A percentile compares a stretch with the other conserved stretches of the same genome.
Conservation (phyloP, 139 green algal species). For the Ostreobium quekettii region DNA sequence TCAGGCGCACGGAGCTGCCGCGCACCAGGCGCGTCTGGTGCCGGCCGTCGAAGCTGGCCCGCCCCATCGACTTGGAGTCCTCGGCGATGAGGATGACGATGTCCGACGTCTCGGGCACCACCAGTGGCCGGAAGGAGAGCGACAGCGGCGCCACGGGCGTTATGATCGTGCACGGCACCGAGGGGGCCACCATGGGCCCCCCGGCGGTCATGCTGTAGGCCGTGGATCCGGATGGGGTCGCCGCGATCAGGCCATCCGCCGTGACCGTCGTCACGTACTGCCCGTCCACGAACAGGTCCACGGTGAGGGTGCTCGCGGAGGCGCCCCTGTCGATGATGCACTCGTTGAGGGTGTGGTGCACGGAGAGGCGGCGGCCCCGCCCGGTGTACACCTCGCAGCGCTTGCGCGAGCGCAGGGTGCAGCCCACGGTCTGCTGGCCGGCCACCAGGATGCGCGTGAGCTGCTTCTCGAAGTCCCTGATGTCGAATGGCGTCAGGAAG, state of each 20-base stretch:
- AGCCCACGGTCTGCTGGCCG: conserved; percentile 57
- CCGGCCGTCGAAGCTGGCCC: conserved; percentile 68
- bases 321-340: conserved; percentile 61
- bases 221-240: conserved; percentile 74
- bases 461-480: conserved; percentile 31
- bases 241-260: conserved; percentile 80
- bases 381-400: conserved; percentile 50
- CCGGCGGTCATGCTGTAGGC: conserved; percentile 82
- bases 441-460: conserved; percentile 49
- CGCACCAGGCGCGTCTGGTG: conserved; percentile 38
- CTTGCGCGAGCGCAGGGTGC: conserved; percentile 75
- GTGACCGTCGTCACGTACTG: conserved; percentile 63
- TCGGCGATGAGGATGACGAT: conserved; percentile 64
- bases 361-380: conserved; percentile 35
- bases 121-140: conserved; percentile 71
- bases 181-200: conserved; percentile 77
- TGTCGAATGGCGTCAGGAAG: conserved; percentile 86
- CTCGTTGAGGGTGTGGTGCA: conserved; percentile 80
- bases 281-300: conserved; percentile 76
- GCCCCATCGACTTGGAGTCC: conserved; percentile 43
- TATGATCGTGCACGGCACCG: conserved; percentile 76
- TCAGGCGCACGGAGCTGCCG: conserved; percentile 51
- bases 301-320: conserved; percentile 48
- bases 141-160: conserved; percentile 79
- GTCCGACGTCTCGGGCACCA: conserved; percentile 69